Evolutionary conservation across 2,329 filamentous ascomycete species (phyloP), one percentile per base, ranked within the genome.

Genomic region (Colletotrichum tropicale): DNA sequence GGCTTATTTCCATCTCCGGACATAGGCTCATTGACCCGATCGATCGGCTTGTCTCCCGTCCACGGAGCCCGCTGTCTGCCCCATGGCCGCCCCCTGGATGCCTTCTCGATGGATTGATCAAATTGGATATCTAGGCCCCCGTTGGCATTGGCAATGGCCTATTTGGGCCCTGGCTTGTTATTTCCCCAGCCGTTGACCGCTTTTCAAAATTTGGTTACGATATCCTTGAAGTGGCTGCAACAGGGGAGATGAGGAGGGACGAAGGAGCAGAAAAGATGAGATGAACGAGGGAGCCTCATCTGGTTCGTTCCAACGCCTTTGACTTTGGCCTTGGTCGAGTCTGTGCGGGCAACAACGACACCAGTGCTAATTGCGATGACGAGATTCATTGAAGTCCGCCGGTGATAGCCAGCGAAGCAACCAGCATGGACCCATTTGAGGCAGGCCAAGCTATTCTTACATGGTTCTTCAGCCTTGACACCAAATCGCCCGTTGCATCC

Each of bases 231-330:
- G 58, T 76, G 70, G 64, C 70, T 76, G 64, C 34, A 74, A 64
- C 64, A 60, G 64, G 43, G 56, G 70, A 76, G 43, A 73, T 68
- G 70, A 69, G 43, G 62, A 56, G 70, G 64, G 70, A 38, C 48
- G 70, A 73, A 43, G 34, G n/a, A 68, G 64, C 38, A 36, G 67
- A 61, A 32, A 62, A 75, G 70, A 69, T 43, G 65, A 76, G 70
- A 76, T 69, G 74, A 76, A 76, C 70, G 32, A 36, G 21, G 10
- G 70, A 74, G 74, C 70, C 64, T 68, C 70, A 55, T 69, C 26
- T 15, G 30, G 73, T 73, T 73, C 70, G 62, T 66, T 48, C 62
- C 24, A 30, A 71, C 56, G 61, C 68, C 68, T 34, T 65, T 71
- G 38, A 21, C 34, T 60, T 36, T 55, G 30, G 36, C 15, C n/a